Evolutionary conservation across 1,139 yeast genomes (phyloP).

Genomic region (Nakaseomyces uthaithaninus): DNA sequence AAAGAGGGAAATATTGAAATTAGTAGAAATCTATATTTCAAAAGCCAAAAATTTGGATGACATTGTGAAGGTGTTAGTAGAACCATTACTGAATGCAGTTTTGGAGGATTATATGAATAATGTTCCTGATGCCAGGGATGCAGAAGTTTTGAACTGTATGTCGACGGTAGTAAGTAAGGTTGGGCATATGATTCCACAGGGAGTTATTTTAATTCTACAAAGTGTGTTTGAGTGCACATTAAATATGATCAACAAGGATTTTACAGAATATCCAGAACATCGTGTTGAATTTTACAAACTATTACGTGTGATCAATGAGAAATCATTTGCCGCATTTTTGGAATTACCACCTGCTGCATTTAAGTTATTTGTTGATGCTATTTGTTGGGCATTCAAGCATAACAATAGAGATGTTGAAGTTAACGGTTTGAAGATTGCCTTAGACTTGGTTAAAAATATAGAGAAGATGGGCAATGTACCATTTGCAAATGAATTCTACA

Average conservation of each 20-base stretch:
- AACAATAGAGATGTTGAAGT: constrained; percentile 94
- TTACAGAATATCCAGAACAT: constrained; percentile 95
- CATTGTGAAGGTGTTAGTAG: constrained; percentile 74
- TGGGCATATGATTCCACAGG: constrained; percentile 84
- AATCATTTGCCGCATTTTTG: constrained; percentile 77
- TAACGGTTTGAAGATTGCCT: constrained; percentile 72
- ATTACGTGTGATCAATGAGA: constrained; percentile 75
- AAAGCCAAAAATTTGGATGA: constrained; percentile 76
- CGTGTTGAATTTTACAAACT: constrained; percentile 91
- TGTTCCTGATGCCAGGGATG: constrained; percentile 96
- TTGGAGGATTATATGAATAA: constrained; percentile 82
- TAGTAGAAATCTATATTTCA: constrained; percentile 81
- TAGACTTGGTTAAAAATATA: constrained; percentile 75
- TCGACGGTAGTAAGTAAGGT: constrained; percentile 81
- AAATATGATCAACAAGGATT: constrained; percentile 90
- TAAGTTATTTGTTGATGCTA: constrained; percentile 84
- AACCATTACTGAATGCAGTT: constrained; percentile 77
- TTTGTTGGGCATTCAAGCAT: constrained; percentile 97
- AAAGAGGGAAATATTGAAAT: constrained; percentile 84
- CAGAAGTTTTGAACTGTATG: constrained; percentile 93
- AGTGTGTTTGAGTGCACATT: constrained; percentile 91
- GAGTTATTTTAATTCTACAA: constrained; percentile 78
- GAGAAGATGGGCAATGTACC: constrained; percentile 69
- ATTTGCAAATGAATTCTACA: constrained; percentile 80
- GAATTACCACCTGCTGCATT: constrained; percentile 89